A percentile compares a stretch with the other conserved stretches of the same genome.
phyloP scores from a whole-genome alignment of 176 grass and related monocot species.

The maize (Zea mays) region Zm-B73-REFERENCE-NAM-5.0 NC_050096.1:264029001-264029500 shows the following conservation, averaged over 20 bases:
- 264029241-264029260: neutral
- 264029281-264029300: neutral
- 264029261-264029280: neutral
- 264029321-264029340: neutral
- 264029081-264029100: slow-evolving; percentile 64
- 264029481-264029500: neutral
- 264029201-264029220: neutral
- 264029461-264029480: neutral
- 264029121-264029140: slow-evolving; percentile 63
- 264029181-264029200: neutral
- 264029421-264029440: neutral
- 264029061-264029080: slow-evolving; percentile 72
- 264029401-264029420: neutral
- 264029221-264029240: neutral
- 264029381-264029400: neutral
- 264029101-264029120: slow-evolving; percentile 55
- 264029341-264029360: neutral
- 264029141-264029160: slow-evolving; percentile 6
- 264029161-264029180: neutral
- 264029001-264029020: slow-evolving; percentile 60
- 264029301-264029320: slow-evolving; percentile 1
- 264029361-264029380: neutral
- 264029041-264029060: slow-evolving; percentile 67
- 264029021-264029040: slow-evolving; percentile 52
- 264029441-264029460: neutral